phyloP scores from a whole-genome alignment of 495 filamentous ascomycete genomes.

The Trichoderma asperelloides region DNA sequence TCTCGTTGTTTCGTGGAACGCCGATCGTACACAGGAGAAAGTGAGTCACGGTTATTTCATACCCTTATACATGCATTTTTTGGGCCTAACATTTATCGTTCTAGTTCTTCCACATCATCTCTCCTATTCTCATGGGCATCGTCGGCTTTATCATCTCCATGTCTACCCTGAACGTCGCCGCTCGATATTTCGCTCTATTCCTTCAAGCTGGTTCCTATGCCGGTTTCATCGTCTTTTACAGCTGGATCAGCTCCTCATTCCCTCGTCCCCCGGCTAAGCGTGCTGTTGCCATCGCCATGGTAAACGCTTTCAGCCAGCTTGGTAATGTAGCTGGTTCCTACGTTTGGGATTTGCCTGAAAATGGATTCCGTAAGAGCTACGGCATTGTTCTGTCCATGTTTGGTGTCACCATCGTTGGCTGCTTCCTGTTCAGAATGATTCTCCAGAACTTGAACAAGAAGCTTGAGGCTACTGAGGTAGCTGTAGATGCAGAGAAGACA shows the following conservation, averaged over 20 bases:
- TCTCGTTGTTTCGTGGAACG: conserved; percentile 64
- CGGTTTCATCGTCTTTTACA: conserved; percentile 63
- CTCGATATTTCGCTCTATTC: conserved; percentile 68
- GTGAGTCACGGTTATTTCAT: conserved; percentile 13
- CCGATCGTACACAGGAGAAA: conserved; percentile 61
- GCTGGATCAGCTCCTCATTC: conserved; percentile 72
- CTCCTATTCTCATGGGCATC: conserved; percentile 59
- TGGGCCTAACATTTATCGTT: neutral
- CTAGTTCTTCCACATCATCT: conserved; percentile 60
- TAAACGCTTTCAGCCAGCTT: conserved; percentile 69
- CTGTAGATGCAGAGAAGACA: conserved; percentile 16
- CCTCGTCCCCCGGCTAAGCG: conserved; percentile 80
- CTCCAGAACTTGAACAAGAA: conserved; percentile 58
- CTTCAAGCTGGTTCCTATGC: conserved; percentile 54
- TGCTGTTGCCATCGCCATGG: conserved; percentile 69
- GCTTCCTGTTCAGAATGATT: conserved; percentile 44
- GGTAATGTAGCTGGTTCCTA: conserved; percentile 67
- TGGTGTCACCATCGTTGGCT: conserved; percentile 43
- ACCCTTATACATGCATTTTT: neutral
- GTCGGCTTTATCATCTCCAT: conserved; percentile 66
- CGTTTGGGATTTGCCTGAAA: conserved; percentile 50
- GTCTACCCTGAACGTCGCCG: conserved; percentile 51
- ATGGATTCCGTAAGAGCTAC: conserved; percentile 32
- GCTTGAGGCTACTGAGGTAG: conserved; percentile 42
- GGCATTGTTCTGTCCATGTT: conserved; percentile 56